Conservation (phyloP, 1,284 basidiomycete species). For the Trichosporon faecale region DNA sequence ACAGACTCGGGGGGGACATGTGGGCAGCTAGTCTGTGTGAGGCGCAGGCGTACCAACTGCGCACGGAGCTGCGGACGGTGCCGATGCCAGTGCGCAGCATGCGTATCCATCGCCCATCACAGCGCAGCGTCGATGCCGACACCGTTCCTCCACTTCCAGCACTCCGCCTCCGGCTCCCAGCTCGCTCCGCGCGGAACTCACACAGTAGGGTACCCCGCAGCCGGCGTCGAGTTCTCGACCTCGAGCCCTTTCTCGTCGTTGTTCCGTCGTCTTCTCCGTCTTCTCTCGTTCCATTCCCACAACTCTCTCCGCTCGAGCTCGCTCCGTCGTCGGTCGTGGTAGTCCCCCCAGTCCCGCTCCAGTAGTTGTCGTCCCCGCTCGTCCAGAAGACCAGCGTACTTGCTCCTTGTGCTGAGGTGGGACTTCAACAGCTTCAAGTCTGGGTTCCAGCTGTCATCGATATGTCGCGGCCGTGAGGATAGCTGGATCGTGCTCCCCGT, state of each 20-base stretch:
- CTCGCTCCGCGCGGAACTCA: background rate
- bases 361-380: background rate
- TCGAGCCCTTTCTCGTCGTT: background rate
- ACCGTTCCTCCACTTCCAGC: background rate
- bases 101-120: too few relatives aligned
- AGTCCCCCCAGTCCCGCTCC: background rate
- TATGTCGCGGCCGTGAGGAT: background rate
- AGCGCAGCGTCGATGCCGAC: background rate
- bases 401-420: background rate
- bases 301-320: background rate
- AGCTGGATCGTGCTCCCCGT: background rate
- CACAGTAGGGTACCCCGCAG: background rate
- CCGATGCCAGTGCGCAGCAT: too few relatives aligned
- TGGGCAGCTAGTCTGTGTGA: too few relatives aligned
- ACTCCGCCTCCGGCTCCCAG: background rate
- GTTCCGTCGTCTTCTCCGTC: background rate
- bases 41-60: too few relatives aligned
- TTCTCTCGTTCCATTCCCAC: background rate
- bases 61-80: too few relatives aligned
- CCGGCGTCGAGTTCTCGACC: background rate
- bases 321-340: background rate
- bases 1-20: background rate
- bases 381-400: background rate
- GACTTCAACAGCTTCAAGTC: background rate
- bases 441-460: background rate